A percentile compares a stretch with the other conserved stretches of the same genome.
Conservation (phyloP, 2,329 filamentous ascomycete genomes). For the Clarireedia monteithiana region DNA sequence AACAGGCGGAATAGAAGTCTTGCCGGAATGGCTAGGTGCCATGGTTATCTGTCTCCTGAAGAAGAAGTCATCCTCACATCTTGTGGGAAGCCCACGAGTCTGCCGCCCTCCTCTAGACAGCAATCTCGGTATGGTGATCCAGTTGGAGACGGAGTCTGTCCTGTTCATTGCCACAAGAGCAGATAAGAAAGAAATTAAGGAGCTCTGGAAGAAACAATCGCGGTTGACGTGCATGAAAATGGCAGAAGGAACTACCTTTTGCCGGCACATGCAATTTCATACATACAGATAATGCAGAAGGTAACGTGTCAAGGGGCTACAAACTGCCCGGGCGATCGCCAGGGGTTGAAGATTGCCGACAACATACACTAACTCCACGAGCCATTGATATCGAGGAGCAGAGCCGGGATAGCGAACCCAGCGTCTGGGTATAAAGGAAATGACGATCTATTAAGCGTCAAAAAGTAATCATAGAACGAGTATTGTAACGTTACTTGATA, state of each 20-base stretch:
- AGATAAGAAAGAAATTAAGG: neutral
- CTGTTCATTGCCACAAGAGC: neutral
- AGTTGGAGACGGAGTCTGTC: neutral
- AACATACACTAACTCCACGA: neutral
- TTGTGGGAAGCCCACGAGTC: neutral
- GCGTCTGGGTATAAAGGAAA: neutral
- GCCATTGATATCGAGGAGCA: too few relatives aligned
- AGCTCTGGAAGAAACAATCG: neutral
- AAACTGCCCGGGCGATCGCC: conserved; percentile 2
- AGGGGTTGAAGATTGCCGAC: conserved; percentile 5
- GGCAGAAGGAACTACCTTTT: conserved; percentile 3
- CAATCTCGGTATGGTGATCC: neutral
- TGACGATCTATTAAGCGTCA: neutral
- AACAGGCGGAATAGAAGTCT: too few relatives aligned
- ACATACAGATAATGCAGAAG: neutral
- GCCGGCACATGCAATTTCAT: neutral
- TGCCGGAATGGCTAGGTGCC: neutral
- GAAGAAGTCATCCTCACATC: neutral
- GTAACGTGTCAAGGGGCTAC: neutral
- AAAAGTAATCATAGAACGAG: neutral
- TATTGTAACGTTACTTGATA: conserved; percentile 1
- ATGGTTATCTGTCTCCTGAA: neutral
- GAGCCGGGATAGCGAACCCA: neutral
- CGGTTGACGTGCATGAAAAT: neutral
- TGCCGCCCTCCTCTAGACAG: neutral